Percentiles rank a stretch among this genome's conserved stretches.
These are phyloP conservation scores for Sarocladium kiliense DNA, from an alignment of 2,329 filamentous ascomycete genomes.

Conservation along the genomic window DNA sequence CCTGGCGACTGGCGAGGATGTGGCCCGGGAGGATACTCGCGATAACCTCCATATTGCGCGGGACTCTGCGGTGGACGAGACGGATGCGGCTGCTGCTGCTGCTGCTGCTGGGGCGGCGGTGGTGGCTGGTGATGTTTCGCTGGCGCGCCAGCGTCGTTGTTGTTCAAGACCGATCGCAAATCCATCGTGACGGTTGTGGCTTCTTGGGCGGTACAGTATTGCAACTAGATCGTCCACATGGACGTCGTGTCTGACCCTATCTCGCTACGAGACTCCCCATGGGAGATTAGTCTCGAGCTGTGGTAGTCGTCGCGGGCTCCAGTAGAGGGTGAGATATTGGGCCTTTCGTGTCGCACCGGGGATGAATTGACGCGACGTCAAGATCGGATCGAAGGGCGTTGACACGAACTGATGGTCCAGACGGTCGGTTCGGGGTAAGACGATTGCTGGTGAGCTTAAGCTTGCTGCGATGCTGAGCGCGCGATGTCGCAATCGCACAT, in stretches of 20 bases:
- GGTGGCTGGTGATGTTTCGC: slow-evolving; percentile 24
- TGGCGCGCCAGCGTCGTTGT: slow-evolving; percentile 31
- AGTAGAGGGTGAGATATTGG: neutral
- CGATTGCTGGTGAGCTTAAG: neutral
- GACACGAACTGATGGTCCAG: neutral
- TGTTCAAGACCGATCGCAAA: slow-evolving; percentile 50
- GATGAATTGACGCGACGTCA: slow-evolving; percentile 3
- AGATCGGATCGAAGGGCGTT: neutral
- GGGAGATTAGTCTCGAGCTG: neutral
- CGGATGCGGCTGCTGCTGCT: slow-evolving; percentile 20
- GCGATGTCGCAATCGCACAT: slow-evolving; percentile 19
- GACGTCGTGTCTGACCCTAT: slow-evolving; percentile 6
- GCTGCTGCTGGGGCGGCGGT: slow-evolving; percentile 25
- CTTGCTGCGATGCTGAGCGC: slow-evolving; percentile 8
- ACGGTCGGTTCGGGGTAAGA: neutral
- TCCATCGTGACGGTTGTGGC: slow-evolving; percentile 34
- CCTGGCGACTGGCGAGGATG: slow-evolving; percentile 46
- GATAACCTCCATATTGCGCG: slow-evolving; percentile 38
- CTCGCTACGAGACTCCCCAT: neutral
- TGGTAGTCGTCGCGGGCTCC: neutral
- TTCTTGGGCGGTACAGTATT: neutral
- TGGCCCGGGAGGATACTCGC: slow-evolving; percentile 40
- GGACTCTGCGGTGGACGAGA: slow-evolving; percentile 29
- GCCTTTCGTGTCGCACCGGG: neutral
- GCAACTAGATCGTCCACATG: neutral